Evolutionary conservation across 1,139 yeast genomes (phyloP), one percentile per base, ranked within the genome.

Genomic region (Suhomyces guaymorum): DNA sequence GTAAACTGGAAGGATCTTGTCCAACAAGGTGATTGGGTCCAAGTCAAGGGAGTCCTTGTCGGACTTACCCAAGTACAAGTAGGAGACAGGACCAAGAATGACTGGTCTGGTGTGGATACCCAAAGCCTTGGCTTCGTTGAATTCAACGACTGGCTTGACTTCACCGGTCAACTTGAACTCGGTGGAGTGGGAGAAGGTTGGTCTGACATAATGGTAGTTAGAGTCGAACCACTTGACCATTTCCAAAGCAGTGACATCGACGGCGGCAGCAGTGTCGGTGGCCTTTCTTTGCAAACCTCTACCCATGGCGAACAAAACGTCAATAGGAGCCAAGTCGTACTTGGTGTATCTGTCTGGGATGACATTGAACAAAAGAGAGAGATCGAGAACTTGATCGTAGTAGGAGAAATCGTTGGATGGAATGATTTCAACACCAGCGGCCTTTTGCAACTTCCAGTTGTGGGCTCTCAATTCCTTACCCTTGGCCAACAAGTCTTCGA

Each of bases 141-240:
- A 92, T 78, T 92, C 97, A 58, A 82, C 96, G 58, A 92, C 94
- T 61, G 98, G 97, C 80, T 92, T 92, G 59, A 82, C 74, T 61
- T 96, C 95, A 42, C 70, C 72, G 70, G 83, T 88, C 67, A 92
- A 85, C 78, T 92, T 90, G 86, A 92, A 94, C 57, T 83, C 82
- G 49, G 97, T 92, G 52, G 89, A 79, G 79, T 89, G 83, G 41
- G 96, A 87, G 75, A 92, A 88, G 54, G 98, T 94, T 70, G 98
- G 98, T 80, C 98, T 88, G 60, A 92, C 97, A 68, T 92, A 94
- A 73, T 92, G 98, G 86, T 92, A 92, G 87, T 92, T 92, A 48
- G 97, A 86, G 72, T 92, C 98, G 56, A 92, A 92, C 98, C 98
- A 92, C 78, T 92, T 92, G 57, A 92, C 98, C 98, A 92, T 92